Evolutionary conservation across 805 yeast species (phyloP), one percentile per base, ranked within the genome.

Genomic region (Komagataella pseudopastoris): DNA sequence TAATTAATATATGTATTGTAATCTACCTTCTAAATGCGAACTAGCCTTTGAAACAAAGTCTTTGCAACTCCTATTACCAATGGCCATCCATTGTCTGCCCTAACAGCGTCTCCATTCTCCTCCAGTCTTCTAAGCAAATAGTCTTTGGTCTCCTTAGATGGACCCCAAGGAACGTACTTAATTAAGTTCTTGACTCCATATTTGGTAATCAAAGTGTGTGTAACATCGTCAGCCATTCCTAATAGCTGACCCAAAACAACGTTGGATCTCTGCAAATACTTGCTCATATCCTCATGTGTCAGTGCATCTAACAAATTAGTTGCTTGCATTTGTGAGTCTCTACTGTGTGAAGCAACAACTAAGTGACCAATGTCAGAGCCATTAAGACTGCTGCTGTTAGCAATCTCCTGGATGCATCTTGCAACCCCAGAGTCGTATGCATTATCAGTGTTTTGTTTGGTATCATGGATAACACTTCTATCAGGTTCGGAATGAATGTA

Each of bases 131-230:
- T 82, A 55, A 83, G 71, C 55, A 90, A 70, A 63, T 90, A 90
- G 59, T 88, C 96, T 70, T 87, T 88, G 53, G 96, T 89, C 69
- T 91, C 97, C 58, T 80, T 69, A 52, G 96, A 95, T 39, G 97
- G 97, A 7, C 97, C 97, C 97, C 97, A 90, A 16, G 97, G 95
- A 55, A 90, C 96, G 64, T 91, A 90, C 70, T 91, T 91, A 69
- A 91, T 83, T 51, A 90, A 83, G 61, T 88, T 88, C 55, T 75
- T 79, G 47, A 78, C 85, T 47, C 78, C 73, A 57, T 85, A 78
- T 48, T 80, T 72, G 45, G 74, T 68, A 52, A 87, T 78, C 60
- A 90, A 74, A 58, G 85, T 88, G 63, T 76, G 75, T 23, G 96
- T 88, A 54, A 87, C 78, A 60, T 85, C 83, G 66, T 90, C 98